A percentile compares a stretch with the other conserved stretches of the same genome.
phyloP scores from a whole-genome alignment of 2,329 filamentous ascomycete species.

The Botryotinia narcissicola region DNA sequence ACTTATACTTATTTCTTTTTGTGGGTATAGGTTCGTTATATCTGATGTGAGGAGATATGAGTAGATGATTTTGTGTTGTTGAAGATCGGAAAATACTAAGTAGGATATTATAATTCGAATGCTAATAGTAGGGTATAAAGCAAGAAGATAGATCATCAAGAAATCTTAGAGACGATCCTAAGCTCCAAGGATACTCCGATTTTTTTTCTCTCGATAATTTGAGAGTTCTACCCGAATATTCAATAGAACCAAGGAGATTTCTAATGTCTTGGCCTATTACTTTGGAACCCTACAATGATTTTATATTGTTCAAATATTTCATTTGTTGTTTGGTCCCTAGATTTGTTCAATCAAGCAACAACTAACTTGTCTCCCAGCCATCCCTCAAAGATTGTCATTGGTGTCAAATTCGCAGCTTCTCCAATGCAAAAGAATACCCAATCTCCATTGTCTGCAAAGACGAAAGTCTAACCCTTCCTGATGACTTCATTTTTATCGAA shows the following conservation, averaged over 20 bases:
- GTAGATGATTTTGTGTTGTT: neutral
- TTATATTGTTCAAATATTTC: neutral
- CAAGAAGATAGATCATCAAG: neutral
- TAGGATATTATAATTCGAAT: neutral
- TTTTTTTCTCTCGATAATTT: neutral
- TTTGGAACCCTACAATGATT: neutral
- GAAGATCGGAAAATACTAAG: neutral
- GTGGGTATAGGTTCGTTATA: neutral
- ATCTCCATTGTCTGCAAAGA: conserved; percentile 64
- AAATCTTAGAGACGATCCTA: neutral
- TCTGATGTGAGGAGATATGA: neutral
- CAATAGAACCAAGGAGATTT: neutral
- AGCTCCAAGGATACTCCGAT: neutral
- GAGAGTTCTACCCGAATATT: neutral
- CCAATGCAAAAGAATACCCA: conserved; percentile 48
- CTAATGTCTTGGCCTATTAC: too few relatives aligned
- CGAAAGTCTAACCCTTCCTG: conserved; percentile 55
- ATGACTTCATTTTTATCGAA: conserved; percentile 67
- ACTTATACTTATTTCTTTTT: neutral
- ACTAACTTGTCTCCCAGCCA: conserved; percentile 11
- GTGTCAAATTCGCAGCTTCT: conserved; percentile 58
- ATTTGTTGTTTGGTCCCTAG: neutral
- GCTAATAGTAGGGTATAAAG: neutral
- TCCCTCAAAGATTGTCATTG: conserved; percentile 20
- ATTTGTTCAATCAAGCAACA: neutral